Evolutionary conservation across 192 early-diverging fungal species (phyloP).

Genomic region (Haplosporangium gracile): DNA sequence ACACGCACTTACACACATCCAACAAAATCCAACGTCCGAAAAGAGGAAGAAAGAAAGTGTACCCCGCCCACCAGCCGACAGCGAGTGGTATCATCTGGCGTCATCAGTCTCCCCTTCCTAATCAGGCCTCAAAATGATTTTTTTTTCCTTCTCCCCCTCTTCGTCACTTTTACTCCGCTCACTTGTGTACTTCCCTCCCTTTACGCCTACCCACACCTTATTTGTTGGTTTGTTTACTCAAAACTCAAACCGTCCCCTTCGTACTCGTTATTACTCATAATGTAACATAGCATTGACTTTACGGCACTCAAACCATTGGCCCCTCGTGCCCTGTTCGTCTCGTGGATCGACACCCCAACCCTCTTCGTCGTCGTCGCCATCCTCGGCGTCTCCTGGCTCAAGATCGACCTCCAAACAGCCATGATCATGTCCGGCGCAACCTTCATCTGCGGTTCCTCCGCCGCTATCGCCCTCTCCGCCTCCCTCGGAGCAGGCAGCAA

Average conservation of each 20-base stretch:
- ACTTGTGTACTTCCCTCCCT: background rate
- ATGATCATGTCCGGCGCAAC: slow-evolving; percentile 69
- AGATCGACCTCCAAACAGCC: slow-evolving; percentile 63
- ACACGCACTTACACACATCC: too few relatives aligned
- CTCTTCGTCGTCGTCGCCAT: slow-evolving; percentile 64
- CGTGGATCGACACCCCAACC: slow-evolving; percentile 67
- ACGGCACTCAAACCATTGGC: slow-evolving; percentile 60
- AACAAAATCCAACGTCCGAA: background rate
- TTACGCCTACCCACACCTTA: background rate
- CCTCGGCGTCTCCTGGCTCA: slow-evolving; percentile 58
- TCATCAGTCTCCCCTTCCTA: slow-evolving; percentile 15
- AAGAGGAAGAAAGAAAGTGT: background rate
- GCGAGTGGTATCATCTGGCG: slow-evolving; percentile 34
- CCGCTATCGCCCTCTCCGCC: slow-evolving; percentile 61
- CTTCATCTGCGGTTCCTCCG: slow-evolving; percentile 67
- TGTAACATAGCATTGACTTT: slow-evolving; percentile 57
- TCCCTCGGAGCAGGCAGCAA: slow-evolving; percentile 61
- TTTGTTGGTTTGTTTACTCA: background rate
- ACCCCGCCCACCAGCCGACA: background rate
- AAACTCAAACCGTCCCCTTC: background rate
- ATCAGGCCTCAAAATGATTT: background rate
- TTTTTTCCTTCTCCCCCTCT: slow-evolving; percentile 12
- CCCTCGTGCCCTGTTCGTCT: slow-evolving; percentile 66
- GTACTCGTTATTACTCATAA: background rate
- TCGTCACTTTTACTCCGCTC: background rate